Evolutionary conservation across 1,139 yeast species (phyloP), one percentile per base, ranked within the genome.

Genomic region (Saccharomyces uvarum): DNA sequence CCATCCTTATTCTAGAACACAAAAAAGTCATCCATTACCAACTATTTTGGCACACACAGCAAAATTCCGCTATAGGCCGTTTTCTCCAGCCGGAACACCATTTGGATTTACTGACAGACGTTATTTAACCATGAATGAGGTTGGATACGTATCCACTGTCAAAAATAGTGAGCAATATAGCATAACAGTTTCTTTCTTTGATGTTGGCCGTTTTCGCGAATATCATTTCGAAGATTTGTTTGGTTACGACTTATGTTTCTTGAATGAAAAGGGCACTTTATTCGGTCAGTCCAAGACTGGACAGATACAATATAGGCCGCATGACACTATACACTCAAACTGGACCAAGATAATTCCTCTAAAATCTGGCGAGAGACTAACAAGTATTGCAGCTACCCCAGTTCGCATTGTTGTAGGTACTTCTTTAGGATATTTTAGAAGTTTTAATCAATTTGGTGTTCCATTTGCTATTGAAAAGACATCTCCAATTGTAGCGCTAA

Each of bases 141-240:
- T 84, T 44, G 98, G 98, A 0, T 88, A 88, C 66, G 85, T 84
- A 0, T 88, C 96, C 84, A 77, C 88, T 0, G 95, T 88, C 19
- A 78, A 79, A 58, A 88, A 81, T 59, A 81, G 74, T 38, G 74
- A 69, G 13, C 79, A 85, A 61, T 81, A 84, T 60, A 83, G 91
- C 51, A 77, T 91, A 16, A 89, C 97, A 0, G 90, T 91, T 1
- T 82, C 91, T 13, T 93, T 93, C 65, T 90, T 89, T 65, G 97
- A 93, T 67, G 76, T 87, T 51, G 82, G 90, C 0, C 68, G 79
- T n/a, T 86, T 84, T 67, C 81, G 84, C 55, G 97, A 89, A 63
- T 89, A 88, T 63, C 95, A 89, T 70, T 91, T 93, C 71, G 85
- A 84, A 50, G 99, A 93, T 69, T 70, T 80, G 51, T 76, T 77